Percentiles rank a stretch among this genome's conserved stretches.
Conservation (phyloP, 805 yeast genomes). For the Saccharomycopsis sp. region DNA sequence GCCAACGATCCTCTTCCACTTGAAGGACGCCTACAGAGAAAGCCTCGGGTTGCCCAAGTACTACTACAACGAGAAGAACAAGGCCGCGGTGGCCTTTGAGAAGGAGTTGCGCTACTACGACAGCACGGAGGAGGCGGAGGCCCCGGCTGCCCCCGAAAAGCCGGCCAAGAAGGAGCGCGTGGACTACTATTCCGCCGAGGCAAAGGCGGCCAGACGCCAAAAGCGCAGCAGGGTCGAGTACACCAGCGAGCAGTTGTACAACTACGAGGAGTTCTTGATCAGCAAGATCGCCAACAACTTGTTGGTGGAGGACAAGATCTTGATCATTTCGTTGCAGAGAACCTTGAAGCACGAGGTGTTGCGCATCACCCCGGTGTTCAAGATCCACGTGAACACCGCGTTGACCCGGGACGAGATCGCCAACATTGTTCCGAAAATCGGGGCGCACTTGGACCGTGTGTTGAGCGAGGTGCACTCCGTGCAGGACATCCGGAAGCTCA, state of each 20-base stretch:
- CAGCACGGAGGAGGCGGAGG: not conserved
- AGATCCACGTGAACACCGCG: slow-evolving; percentile 42
- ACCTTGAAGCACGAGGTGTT: slow-evolving; percentile 67
- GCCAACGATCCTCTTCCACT: slow-evolving; percentile 62
- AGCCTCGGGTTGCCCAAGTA: slow-evolving; percentile 38
- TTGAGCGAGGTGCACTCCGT: slow-evolving; percentile 1
- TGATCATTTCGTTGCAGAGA: slow-evolving; percentile 51
- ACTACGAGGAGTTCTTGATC: slow-evolving; percentile 52
- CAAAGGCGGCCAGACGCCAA: slow-evolving; percentile 7
- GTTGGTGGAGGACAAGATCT: slow-evolving; percentile 43
- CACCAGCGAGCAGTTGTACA: slow-evolving; percentile 30
- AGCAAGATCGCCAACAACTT: slow-evolving; percentile 59
- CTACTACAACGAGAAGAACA: slow-evolving; percentile 30
- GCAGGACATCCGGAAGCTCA: slow-evolving; percentile 11
- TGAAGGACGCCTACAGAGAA: slow-evolving; percentile 42
- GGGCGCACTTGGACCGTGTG: slow-evolving; percentile 2
- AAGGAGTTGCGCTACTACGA: slow-evolving; percentile 9
- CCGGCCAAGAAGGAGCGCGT: slow-evolving; percentile 7
- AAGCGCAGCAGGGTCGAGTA: slow-evolving; percentile 21
- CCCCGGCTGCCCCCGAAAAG: not conserved
- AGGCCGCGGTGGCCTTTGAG: slow-evolving; percentile 29
- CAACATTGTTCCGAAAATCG: slow-evolving; percentile 16
- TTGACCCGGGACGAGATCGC: slow-evolving; percentile 40
- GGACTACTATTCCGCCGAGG: slow-evolving; percentile 19
- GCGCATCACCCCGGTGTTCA: slow-evolving; percentile 58